phyloP scores from a whole-genome alignment of 768 basidiomycete genomes.

The Pholiota microspora region DNA sequence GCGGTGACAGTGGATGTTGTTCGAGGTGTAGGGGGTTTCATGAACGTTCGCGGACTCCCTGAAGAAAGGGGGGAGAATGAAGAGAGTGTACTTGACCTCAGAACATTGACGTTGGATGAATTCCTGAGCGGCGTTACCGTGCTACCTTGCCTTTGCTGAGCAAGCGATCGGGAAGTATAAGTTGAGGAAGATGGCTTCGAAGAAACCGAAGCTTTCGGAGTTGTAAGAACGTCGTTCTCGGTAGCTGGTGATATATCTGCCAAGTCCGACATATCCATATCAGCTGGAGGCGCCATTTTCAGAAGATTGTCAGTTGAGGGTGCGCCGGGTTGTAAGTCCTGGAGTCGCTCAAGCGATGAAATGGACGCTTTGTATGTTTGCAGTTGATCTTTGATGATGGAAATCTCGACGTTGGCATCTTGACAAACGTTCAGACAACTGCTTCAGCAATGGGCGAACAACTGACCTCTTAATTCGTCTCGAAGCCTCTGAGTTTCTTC shows the following conservation, averaged over 20 bases:
- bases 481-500: conserved; percentile 88
- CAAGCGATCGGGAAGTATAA: conserved; percentile 50
- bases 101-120: conserved; percentile 41
- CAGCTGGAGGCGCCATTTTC: conserved; percentile 23
- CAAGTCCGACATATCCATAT: conserved; percentile 25
- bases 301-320: conserved; percentile 23
- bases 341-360: conserved; percentile 18
- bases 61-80: conserved; percentile 39
- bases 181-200: conserved; percentile 36
- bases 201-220: conserved; percentile 35
- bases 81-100: conserved; percentile 59
- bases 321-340: conserved; percentile 10
- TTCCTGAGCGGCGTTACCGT: conserved; percentile 39
- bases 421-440: conserved; percentile 16
- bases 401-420: conserved; percentile 87
- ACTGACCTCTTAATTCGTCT: conserved; percentile 86
- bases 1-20: conserved; percentile 37
- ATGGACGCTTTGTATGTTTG: conserved; percentile 28
- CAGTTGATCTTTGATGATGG: conserved; percentile 78
- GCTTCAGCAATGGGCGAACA: background rate
- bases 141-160: conserved; percentile 32
- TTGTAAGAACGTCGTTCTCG: conserved; percentile 29
- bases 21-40: conserved; percentile 44
- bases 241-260: conserved; percentile 25
- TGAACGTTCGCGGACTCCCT: conserved; percentile 48